These are phyloP conservation scores for Xylariaceae sp. DNA, from an alignment of 2,329 filamentous ascomycete species.

Conservation along the genomic window DNA sequence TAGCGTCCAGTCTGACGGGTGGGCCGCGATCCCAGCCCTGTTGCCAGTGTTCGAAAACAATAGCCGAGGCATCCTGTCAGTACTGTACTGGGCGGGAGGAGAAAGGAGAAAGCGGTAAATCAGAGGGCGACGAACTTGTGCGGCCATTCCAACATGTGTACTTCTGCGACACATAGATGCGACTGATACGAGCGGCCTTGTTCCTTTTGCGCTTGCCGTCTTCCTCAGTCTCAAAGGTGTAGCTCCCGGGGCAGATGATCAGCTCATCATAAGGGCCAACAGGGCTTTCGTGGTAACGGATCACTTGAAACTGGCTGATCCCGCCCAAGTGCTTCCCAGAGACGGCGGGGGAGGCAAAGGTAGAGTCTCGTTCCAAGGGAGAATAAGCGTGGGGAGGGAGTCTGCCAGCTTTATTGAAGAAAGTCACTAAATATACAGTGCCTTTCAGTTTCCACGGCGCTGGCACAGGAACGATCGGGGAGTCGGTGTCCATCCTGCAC, in stretches of 20 bases:
- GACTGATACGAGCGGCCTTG: constrained; percentile 40
- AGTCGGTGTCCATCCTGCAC: constrained; percentile 14
- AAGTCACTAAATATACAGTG: constrained; percentile 39
- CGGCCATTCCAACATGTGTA: constrained; percentile 48
- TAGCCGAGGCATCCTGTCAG: neutral
- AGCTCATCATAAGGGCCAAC: constrained; percentile 52
- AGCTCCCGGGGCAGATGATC: constrained; percentile 42
- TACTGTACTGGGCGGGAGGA: neutral
- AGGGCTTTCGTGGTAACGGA: constrained; percentile 46
- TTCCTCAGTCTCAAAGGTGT: constrained; percentile 35
- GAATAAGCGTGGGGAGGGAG: constrained; percentile 39
- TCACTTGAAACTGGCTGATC: constrained; percentile 43
- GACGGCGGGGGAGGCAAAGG: constrained; percentile 30
- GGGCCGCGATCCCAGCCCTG: too few relatives aligned
- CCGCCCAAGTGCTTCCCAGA: constrained; percentile 40
- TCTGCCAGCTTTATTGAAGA: constrained; percentile 34
- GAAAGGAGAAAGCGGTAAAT: neutral
- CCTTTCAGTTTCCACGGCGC: constrained; percentile 42
- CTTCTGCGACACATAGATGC: constrained; percentile 50
- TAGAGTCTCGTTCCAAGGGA: constrained; percentile 40
- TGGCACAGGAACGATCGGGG: constrained; percentile 21
- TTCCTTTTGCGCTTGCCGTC: constrained; percentile 28
- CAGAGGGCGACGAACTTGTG: constrained; percentile 35
- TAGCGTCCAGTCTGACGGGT: neutral
- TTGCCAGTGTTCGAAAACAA: too few relatives aligned